These are phyloP conservation scores for Suillus clintonianus DNA, from an alignment of 768 basidiomycete genomes.

Conservation along the genomic window DNA sequence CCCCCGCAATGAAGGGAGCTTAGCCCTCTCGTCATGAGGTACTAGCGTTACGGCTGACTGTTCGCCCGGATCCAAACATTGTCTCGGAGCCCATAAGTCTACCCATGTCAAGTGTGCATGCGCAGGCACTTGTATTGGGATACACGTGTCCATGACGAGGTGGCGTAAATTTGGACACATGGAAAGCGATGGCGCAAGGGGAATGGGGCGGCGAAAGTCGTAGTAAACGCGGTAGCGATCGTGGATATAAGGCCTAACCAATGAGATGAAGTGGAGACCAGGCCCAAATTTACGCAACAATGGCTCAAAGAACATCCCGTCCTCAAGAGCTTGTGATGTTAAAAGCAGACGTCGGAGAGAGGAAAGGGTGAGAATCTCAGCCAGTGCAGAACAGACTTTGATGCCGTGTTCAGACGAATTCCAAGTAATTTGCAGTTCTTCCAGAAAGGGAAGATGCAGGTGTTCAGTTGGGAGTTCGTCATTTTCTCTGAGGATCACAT, in stretches of 20 bases:
- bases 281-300: background rate
- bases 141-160: background rate
- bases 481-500: background rate
- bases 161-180: background rate
- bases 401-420: background rate
- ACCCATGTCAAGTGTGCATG: background rate
- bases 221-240: background rate
- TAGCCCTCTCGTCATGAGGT: background rate
- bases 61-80: background rate
- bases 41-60: background rate
- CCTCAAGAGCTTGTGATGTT: background rate
- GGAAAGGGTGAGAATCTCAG: background rate
- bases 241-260: background rate
- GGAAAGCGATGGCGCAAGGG: background rate
- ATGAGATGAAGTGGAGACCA: background rate
- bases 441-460: background rate
- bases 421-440: background rate
- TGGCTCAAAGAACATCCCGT: background rate
- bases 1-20: background rate
- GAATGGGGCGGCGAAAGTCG: background rate
- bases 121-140: background rate
- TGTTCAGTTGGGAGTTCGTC: background rate
- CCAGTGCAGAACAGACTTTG: background rate
- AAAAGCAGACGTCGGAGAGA: background rate
- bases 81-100: background rate